Evolutionary conservation across 306 rosid species (phyloP), one percentile per base, ranked within the genome.

Genomic region (Trifolium fragiferum): DNA sequence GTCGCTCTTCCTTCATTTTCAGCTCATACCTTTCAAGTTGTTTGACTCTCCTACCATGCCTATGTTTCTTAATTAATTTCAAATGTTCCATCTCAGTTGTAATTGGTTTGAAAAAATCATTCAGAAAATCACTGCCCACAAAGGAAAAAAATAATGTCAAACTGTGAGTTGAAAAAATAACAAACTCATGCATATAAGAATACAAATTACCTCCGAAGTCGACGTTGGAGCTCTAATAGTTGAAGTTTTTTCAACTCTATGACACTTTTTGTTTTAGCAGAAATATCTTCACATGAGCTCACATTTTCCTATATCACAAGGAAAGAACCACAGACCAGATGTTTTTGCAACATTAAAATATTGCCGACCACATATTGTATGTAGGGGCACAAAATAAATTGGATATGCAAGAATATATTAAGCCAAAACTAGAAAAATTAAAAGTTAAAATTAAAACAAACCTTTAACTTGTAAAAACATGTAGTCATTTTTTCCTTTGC

Each of bases 1-100:
- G 99, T 70, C 99, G 96, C 87, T 95, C 99, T 85, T 95, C 99
- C 89, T 87, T 95, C 99, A 95, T 95, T 86, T 87, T 95, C 84
- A 79, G 96, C 88, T 95, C 99, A 86, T 78, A 95, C 82, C 77
- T 95, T 80, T 95, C 99, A 69, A 92, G 85, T 84, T 92, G 97
- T 80, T 85, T 95, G 49, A 87, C 77, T 89, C 99, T 90, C 89
- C 99, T 87, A 75, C 99, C 99, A 83, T 95, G 99, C 78, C 89
- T 92, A 71, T 89, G 90, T 82, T 95, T 95, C 96, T 95, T 95
- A 51, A 80, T 66, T n/a, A 89, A 80, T 88, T 82, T 92, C 86
- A 95, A 66, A 73, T 90, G 90, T 32, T 95, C 99, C 89, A 87
- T 59, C 82, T 95, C 99, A 35, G 76, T 67, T 68, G 86, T 70